A percentile compares a stretch with the other conserved stretches of the same genome.
Evolutionary conservation across 2,329 filamentous ascomycete genomes (phyloP).

Genomic region (Ophiocordyceps camponoti-saundersi): DNA sequence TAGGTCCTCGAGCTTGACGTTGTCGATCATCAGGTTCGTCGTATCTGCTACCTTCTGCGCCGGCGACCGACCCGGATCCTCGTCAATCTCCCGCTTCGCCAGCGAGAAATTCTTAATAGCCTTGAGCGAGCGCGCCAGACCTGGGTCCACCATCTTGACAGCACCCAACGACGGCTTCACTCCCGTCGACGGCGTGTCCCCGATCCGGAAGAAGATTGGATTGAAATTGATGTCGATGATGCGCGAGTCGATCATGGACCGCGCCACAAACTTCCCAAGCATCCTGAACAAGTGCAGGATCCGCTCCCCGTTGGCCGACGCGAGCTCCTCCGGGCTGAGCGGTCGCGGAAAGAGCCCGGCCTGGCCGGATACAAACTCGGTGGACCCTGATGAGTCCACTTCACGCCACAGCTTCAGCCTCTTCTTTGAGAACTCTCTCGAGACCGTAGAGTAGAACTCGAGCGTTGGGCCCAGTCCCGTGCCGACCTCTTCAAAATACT

Average conservation of each 20-base stretch:
- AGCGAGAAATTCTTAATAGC: conserved; percentile 73
- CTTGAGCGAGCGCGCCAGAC: conserved; percentile 70
- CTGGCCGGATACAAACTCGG: conserved; percentile 72
- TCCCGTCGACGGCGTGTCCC: conserved; percentile 42
- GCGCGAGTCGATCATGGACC: conserved; percentile 94
- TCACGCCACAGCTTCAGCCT: conserved; percentile 95
- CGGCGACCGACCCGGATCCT: conserved; percentile 46
- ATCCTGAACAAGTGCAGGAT: conserved; percentile 80
- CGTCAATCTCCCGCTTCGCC: conserved; percentile 68
- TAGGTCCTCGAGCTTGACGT: conserved; percentile 67
- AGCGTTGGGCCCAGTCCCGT: conserved; percentile 89
- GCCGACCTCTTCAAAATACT: conserved; percentile 97
- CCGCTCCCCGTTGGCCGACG: conserved; percentile 66
- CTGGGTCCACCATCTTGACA: conserved; percentile 75
- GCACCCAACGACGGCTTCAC: conserved; percentile 76
- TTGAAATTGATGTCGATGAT: conserved; percentile 98
- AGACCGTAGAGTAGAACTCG: conserved; percentile 96
- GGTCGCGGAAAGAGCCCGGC: conserved; percentile 84
- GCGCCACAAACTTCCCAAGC: conserved; percentile 90
- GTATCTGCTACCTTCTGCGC: conserved; percentile 56
- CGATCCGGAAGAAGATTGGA: conserved; percentile 91
- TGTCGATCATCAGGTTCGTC: conserved; percentile 56
- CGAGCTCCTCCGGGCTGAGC: conserved; percentile 61
- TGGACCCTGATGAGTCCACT: conserved; percentile 53
- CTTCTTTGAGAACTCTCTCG: conserved; percentile 92